Conservation (phyloP, 1,284 basidiomycete species). For the Trichosporon sp. region DNA sequence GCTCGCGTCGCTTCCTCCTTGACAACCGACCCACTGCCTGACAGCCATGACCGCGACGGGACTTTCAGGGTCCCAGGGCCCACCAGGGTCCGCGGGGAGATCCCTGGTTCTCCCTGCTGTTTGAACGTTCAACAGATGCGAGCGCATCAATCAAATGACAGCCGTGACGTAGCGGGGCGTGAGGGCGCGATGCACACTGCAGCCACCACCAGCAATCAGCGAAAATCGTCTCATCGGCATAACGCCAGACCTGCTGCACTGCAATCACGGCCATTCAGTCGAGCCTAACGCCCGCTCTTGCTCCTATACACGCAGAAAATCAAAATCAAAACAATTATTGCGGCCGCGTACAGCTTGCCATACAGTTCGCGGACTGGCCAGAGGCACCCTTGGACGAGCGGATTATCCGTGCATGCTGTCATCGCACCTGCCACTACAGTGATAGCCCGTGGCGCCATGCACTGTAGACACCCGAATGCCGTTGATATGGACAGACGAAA, state of each 20-base stretch:
- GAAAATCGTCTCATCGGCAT: constrained; percentile 8
- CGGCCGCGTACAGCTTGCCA: neutral
- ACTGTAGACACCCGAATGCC: neutral
- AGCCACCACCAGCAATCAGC: neutral
- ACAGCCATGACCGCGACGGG: constrained; percentile 15
- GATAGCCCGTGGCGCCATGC: neutral
- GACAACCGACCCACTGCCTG: constrained; percentile 16
- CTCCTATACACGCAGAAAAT: neutral
- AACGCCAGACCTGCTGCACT: constrained; percentile 4
- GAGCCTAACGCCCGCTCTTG: neutral
- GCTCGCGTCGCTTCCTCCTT: constrained; percentile 9
- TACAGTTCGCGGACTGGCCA: neutral
- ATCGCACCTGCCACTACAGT: neutral
- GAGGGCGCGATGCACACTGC: neutral
- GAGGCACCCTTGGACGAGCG: neutral
- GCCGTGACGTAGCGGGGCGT: constrained; percentile 12
- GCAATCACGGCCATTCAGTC: neutral
- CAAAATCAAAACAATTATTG: constrained; percentile 17
- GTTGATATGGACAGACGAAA: neutral
- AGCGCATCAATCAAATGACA: neutral
- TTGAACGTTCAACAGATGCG: constrained; percentile 6
- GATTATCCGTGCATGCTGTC: neutral
- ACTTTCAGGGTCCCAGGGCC: neutral
- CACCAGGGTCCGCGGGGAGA: constrained; percentile 5
- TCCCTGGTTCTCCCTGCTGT: neutral